phyloP scores from a whole-genome alignment of 2,329 filamentous ascomycete species.

The Setomelanomma holmii region DNA sequence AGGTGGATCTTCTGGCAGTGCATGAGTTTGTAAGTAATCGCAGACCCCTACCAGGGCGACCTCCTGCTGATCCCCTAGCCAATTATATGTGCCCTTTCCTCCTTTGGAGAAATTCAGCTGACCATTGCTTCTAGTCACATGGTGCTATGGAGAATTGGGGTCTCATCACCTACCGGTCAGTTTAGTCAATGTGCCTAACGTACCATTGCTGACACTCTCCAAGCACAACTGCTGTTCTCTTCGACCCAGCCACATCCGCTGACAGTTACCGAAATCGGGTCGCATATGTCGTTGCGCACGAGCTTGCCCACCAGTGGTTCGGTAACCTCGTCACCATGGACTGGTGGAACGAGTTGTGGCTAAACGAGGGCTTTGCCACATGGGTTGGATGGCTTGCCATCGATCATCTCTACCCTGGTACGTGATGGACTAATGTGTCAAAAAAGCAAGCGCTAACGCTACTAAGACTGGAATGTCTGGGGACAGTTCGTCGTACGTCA shows the following conservation, averaged over 20 bases:
- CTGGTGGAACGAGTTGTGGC: slow-evolving; percentile 90
- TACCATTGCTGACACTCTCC: slow-evolving; percentile 8
- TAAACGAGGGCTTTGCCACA: slow-evolving; percentile 96
- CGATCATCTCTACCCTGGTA: slow-evolving; percentile 84
- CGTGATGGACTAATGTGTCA: slow-evolving; percentile 9
- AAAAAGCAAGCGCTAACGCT: slow-evolving; percentile 12
- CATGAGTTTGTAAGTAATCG: slow-evolving; percentile 83
- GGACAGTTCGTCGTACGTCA: slow-evolving; percentile 84
- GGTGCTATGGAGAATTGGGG: slow-evolving; percentile 99
- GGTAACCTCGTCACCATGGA: slow-evolving; percentile 96
- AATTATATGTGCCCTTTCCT: slow-evolving; percentile 50
- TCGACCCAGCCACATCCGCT: slow-evolving; percentile 90
- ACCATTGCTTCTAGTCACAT: slow-evolving; percentile 60
- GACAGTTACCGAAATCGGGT: slow-evolving; percentile 90
- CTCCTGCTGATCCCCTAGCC: slow-evolving; percentile 42
- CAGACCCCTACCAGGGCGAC: not conserved
- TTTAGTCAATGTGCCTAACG: no score
- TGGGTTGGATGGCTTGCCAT: slow-evolving; percentile 97
- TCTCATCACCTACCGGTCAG: slow-evolving; percentile 83
- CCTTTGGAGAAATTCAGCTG: slow-evolving; percentile 38
- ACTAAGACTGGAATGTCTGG: slow-evolving; percentile 91
- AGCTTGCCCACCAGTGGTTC: slow-evolving; percentile 96
- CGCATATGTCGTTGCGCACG: slow-evolving; percentile 97
- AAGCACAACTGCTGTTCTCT: slow-evolving; percentile 88
- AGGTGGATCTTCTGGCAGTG: slow-evolving; percentile 95